Conservation (phyloP, 768 basidiomycete species). For the Cystobasidium tubakii region DNA sequence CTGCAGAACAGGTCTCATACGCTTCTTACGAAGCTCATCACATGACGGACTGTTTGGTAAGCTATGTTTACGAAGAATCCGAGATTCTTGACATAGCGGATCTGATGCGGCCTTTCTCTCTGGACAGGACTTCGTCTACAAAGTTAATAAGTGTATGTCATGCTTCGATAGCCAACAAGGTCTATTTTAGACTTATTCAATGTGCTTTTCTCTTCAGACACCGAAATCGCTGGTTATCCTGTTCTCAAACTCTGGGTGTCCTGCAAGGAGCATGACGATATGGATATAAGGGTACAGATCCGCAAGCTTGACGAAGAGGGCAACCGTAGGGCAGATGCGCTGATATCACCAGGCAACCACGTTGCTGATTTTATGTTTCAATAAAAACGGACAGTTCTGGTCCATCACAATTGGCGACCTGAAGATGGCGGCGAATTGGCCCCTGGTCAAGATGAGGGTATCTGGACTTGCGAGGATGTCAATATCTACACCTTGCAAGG, state of each 20-base stretch:
- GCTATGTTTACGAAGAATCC: background rate
- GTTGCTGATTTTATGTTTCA: too few relatives aligned
- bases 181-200: too few relatives aligned
- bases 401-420: conserved; percentile 32
- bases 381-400: background rate
- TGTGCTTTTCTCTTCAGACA: background rate
- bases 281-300: conserved; percentile 40
- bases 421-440: background rate
- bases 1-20: background rate
- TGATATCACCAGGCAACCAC: too few relatives aligned
- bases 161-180: background rate
- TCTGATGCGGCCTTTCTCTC: too few relatives aligned
- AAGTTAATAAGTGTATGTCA: conserved; percentile 28
- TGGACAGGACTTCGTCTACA: conserved; percentile 26
- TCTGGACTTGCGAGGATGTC: conserved; percentile 5
- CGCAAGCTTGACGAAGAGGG: conserved; percentile 42
- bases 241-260: conserved; percentile 37
- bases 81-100: too few relatives aligned
- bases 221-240: conserved; percentile 38
- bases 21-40: conserved; percentile 29
- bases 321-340: conserved; percentile 23
- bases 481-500: conserved; percentile 19
- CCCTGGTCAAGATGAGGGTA: background rate
- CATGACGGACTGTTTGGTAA: conserved; percentile 21
- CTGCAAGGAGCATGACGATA: conserved; percentile 38